Evolutionary conservation across 352 stramenopile genomes (phyloP).

Genomic region (Phytophthora fragariaefolia): DNA sequence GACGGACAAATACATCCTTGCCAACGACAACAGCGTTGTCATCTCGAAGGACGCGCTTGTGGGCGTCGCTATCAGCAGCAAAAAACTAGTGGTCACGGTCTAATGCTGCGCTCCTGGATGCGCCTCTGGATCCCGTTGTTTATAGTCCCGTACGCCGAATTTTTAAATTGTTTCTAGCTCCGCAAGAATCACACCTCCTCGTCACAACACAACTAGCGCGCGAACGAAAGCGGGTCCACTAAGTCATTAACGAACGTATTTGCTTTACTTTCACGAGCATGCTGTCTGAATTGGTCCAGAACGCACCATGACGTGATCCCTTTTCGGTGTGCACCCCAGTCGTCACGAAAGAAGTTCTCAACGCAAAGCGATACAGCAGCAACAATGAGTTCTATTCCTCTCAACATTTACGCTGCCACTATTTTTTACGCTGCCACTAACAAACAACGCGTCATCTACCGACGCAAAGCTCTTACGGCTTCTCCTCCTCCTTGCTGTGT

Average conservation of each 20-base stretch:
- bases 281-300: too few relatives aligned
- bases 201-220: slow-evolving; percentile 15
- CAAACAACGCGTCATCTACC: not conserved
- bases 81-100: slow-evolving; percentile 67
- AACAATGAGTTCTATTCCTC: slow-evolving; percentile 6
- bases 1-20: slow-evolving; percentile 66
- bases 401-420: not conserved
- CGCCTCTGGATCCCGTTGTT: slow-evolving; percentile 18
- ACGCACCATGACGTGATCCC: slow-evolving; percentile 12
- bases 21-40: slow-evolving; percentile 72
- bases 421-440: not conserved
- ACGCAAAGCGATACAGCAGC: not conserved
- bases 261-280: not conserved
- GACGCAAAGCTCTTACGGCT: slow-evolving; percentile 7
- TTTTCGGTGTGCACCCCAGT: slow-evolving; percentile 16
- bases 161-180: slow-evolving; percentile 9
- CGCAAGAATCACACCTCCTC: not conserved
- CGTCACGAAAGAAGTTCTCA: slow-evolving; percentile 5
- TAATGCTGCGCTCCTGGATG: slow-evolving; percentile 16
- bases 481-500: slow-evolving; percentile 10
- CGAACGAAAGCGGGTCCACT: slow-evolving; percentile 8
- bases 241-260: slow-evolving; percentile 27
- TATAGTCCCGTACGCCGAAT: slow-evolving; percentile 12
- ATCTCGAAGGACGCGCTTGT: slow-evolving; percentile 82
- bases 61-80: slow-evolving; percentile 65